These are phyloP conservation scores for Acacia crassicarpa DNA, from an alignment of 306 rosid species.

Conservation along the genomic window DNA sequence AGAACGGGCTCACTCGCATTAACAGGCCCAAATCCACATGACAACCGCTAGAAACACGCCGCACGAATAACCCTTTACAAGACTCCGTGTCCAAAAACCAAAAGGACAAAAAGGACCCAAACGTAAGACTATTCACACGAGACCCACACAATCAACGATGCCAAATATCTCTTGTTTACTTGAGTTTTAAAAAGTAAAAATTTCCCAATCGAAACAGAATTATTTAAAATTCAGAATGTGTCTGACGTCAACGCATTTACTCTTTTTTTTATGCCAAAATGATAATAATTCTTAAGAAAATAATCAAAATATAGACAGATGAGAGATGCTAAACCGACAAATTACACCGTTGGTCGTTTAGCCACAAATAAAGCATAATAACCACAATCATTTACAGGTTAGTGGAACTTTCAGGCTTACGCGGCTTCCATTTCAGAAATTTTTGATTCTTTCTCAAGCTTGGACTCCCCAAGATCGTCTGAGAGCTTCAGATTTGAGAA, in stretches of 20 bases:
- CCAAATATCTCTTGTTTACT: background rate
- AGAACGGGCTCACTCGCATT: background rate
- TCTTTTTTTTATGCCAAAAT: background rate
- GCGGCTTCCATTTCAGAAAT: constrained; percentile 44
- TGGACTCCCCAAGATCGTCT: constrained; percentile 27
- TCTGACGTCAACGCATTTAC: too few species aligned
- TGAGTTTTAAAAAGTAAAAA: too few species aligned
- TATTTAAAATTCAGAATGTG: too few species aligned
- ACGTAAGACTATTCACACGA: background rate
- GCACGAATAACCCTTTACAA: background rate
- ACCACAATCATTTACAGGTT: background rate
- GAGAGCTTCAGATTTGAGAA: constrained; percentile 68
- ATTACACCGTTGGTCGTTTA: background rate
- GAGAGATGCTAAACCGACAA: background rate
- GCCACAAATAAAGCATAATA: background rate
- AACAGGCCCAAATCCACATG: background rate
- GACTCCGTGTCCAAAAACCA: background rate
- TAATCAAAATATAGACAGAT: background rate
- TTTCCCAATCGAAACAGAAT: too few species aligned
- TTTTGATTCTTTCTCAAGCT: constrained; percentile 28
- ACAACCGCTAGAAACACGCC: background rate
- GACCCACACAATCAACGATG: background rate
- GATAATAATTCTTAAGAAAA: background rate
- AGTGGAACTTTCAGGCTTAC: constrained; percentile 21
- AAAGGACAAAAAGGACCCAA: background rate